Evolutionary conservation across 1,284 basidiomycete genomes (phyloP).

Genomic region (Irpex sp.): DNA sequence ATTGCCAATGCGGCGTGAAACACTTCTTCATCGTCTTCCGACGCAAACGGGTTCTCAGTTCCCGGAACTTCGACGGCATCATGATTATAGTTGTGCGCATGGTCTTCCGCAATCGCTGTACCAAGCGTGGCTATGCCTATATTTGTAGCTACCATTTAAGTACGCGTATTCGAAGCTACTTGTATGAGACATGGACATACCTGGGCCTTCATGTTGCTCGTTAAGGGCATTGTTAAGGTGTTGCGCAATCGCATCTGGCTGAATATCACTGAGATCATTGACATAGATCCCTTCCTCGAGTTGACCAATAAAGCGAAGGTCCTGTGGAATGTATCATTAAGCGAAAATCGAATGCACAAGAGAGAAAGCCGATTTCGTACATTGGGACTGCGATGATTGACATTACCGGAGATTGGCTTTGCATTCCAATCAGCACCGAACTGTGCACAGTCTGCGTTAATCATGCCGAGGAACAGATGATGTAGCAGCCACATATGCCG

Average conservation of each 20-base stretch:
- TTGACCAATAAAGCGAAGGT: background rate
- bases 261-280: background rate
- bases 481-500: slow-evolving; percentile 43
- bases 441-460: slow-evolving; percentile 35
- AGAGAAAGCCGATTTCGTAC: background rate
- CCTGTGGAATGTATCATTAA: too few relatives aligned
- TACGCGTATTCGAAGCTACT: too few relatives aligned
- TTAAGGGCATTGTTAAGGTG: background rate
- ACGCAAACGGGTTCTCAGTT: background rate
- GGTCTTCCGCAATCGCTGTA: background rate
- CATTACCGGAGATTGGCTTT: background rate
- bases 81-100: background rate
- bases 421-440: slow-evolving; percentile 37
- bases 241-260: background rate
- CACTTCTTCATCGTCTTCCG: background rate
- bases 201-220: too few relatives aligned
- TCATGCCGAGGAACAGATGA: slow-evolving; percentile 31
- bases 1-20: background rate
- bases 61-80: background rate
- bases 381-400: background rate
- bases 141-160: too few relatives aligned
- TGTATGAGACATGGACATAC: too few relatives aligned
- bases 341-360: too few relatives aligned
- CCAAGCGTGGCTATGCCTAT: too few relatives aligned
- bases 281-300: background rate